Evolutionary conservation across 192 early-diverging fungal species (phyloP), one percentile per base, ranked within the genome.

Genomic region (Gamsiella multidivaricata): DNA sequence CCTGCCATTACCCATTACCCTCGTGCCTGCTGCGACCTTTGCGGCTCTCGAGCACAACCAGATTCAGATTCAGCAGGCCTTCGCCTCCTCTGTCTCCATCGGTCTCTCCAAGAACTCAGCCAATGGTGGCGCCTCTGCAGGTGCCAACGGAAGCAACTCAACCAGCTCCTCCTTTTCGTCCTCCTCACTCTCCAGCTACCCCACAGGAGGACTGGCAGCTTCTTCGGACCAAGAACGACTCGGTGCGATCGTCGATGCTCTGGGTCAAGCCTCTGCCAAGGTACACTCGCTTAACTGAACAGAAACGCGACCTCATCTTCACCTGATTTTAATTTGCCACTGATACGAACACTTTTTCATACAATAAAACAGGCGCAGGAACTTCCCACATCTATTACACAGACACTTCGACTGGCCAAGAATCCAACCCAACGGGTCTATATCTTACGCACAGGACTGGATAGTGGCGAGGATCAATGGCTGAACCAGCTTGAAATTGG

Each of bases 281-380:
- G 80, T 81, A 69, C 12, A 28, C n/a, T n/a, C n/a, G n/a, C n/a
- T n/a, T n/a, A n/a, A n/a, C n/a, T 57, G 31, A 23, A 18, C 23
- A 3, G n/a, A 50, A 10, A 1, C 18, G 11, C 41, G 18, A 42
- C 41, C 11, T 18, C 18, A 42, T 15, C 41, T 15, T 15, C 1
- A 11, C 3, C 3, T 42, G 41, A 11, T 42, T 18, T 42, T 2
- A 18, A 42, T 42, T n/a, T n/a, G n/a, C n/a, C n/a, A n/a, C n/a
- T n/a, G n/a, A n/a, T n/a, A n/a, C n/a, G n/a, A n/a, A n/a, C n/a
- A n/a, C n/a, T n/a, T n/a, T n/a, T n/a, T n/a, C n/a, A n/a, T n/a
- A n/a, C n/a, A n/a, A n/a, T n/a, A n/a, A n/a, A n/a, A n/a, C n/a
- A 81, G 80, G 80, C 72, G 8, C 80, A 81, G 26, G 72, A 71